Evolutionary conservation across 1,139 yeast species (phyloP).

Genomic region (Suhomyces atakaporum): DNA sequence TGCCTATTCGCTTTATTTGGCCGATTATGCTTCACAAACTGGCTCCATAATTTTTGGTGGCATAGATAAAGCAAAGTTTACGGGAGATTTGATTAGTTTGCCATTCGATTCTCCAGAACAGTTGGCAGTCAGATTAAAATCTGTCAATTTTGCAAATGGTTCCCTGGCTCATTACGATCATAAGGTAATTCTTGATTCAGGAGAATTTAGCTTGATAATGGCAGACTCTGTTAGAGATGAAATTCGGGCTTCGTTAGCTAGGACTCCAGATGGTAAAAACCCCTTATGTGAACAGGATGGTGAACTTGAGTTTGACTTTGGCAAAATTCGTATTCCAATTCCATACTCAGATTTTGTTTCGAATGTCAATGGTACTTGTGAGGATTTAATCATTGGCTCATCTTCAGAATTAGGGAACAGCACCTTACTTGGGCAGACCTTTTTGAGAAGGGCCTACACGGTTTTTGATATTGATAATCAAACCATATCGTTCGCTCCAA

Average conservation of each 20-base stretch:
- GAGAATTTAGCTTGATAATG: background rate
- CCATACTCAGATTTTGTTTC: background rate
- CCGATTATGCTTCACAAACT: conserved; percentile 11
- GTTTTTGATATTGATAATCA: conserved; percentile 30
- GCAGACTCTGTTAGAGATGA: background rate
- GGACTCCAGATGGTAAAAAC: background rate
- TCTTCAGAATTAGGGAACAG: no score
- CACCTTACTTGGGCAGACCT: no score
- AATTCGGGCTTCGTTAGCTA: background rate
- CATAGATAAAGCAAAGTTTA: conserved; percentile 20
- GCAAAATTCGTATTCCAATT: background rate
- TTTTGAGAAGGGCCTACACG: conserved; percentile 31
- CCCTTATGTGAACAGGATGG: background rate
- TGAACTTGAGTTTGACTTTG: background rate
- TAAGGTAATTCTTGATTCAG: background rate
- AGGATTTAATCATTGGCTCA: no score
- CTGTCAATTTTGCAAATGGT: background rate
- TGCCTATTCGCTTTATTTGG: conserved; percentile 24
- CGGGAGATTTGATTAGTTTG: conserved; percentile 15
- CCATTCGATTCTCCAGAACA: background rate
- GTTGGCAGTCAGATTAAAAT: background rate
- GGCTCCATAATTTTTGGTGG: conserved; percentile 23
- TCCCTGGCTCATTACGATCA: background rate
- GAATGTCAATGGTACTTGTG: background rate
- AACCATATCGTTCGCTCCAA: conserved; percentile 26